Percentiles rank a stretch among this genome's conserved stretches.
Conservation (phyloP, 129 eudicot species). For the Artemisia annua region DNA sequence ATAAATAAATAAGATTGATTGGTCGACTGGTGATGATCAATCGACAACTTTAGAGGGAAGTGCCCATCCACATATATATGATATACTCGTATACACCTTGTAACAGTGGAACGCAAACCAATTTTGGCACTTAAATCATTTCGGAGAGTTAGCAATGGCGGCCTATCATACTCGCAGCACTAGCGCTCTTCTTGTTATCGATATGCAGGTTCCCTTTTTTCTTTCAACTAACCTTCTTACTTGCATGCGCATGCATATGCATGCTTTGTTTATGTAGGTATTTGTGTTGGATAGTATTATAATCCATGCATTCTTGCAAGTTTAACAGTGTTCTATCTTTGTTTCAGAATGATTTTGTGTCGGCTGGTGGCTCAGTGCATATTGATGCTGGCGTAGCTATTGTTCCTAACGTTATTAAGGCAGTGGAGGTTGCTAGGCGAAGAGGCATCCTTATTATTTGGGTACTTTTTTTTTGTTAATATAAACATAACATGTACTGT, state of each 20-base stretch:
- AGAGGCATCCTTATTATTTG: constrained; percentile 67
- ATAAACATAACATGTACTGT: too few relatives aligned
- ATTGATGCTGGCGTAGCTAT: constrained; percentile 68
- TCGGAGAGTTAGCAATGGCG: constrained; percentile 6
- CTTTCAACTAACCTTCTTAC: neutral
- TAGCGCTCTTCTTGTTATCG: constrained; percentile 76
- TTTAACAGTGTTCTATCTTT: neutral
- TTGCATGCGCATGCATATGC: too few relatives aligned
- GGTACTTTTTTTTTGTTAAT: constrained; percentile 42
- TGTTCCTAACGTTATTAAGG: constrained; percentile 71
- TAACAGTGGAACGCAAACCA: neutral
- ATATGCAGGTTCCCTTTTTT: constrained; percentile 60
- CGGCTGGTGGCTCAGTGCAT: constrained; percentile 44
- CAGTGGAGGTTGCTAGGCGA: constrained; percentile 73
- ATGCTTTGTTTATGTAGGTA: neutral
- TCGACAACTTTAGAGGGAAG: too few relatives aligned
- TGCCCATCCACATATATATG: too few relatives aligned
- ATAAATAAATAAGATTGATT: too few relatives aligned
- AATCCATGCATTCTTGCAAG: too few relatives aligned
- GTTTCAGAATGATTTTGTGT: constrained; percentile 77
- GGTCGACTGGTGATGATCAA: too few relatives aligned
- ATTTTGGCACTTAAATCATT: neutral
- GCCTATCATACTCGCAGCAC: constrained; percentile 41
- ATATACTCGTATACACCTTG: too few relatives aligned
- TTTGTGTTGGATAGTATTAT: too few relatives aligned